These are phyloP conservation scores for Madurella mycetomatis DNA, from an alignment of 2,329 filamentous ascomycete genomes.

Conservation along the genomic window DNA sequence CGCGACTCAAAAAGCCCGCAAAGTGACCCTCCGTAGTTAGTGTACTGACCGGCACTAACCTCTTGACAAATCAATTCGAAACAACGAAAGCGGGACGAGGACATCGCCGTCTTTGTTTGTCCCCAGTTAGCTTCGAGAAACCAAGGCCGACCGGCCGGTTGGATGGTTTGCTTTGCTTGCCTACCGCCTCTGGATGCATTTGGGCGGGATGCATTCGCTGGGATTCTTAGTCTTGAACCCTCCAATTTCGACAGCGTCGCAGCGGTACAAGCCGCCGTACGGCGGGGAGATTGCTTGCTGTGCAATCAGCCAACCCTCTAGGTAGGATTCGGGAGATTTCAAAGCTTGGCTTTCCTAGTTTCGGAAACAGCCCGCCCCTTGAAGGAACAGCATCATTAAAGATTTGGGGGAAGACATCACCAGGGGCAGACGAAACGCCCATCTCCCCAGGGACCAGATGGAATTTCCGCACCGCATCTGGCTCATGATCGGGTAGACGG, in stretches of 20 bases:
- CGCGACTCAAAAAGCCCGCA: neutral
- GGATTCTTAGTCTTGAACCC: neutral
- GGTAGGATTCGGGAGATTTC: constrained; percentile 2
- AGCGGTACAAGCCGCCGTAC: neutral
- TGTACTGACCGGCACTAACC: neutral
- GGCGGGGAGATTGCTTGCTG: neutral
- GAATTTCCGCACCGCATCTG: no score
- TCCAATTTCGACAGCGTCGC: constrained; percentile 14
- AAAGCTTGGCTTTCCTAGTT: constrained; percentile 9
- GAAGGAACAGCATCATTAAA: constrained; percentile 16
- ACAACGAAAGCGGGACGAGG: neutral
- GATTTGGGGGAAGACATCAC: neutral
- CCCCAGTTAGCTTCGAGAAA: neutral
- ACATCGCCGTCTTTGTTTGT: neutral
- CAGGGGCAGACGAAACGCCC: no score
- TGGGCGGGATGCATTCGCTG: neutral
- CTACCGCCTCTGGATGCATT: neutral
- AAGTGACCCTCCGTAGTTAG: neutral
- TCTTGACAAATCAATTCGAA: neutral
- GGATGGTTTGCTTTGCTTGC: neutral
- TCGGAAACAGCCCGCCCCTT: constrained; percentile 16
- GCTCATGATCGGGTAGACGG: no score
- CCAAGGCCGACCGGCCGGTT: neutral
- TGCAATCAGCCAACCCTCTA: neutral
- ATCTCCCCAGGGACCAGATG: no score